Evolutionary conservation across 495 filamentous ascomycete genomes (phyloP).

Genomic region (Evernia prunastri): DNA sequence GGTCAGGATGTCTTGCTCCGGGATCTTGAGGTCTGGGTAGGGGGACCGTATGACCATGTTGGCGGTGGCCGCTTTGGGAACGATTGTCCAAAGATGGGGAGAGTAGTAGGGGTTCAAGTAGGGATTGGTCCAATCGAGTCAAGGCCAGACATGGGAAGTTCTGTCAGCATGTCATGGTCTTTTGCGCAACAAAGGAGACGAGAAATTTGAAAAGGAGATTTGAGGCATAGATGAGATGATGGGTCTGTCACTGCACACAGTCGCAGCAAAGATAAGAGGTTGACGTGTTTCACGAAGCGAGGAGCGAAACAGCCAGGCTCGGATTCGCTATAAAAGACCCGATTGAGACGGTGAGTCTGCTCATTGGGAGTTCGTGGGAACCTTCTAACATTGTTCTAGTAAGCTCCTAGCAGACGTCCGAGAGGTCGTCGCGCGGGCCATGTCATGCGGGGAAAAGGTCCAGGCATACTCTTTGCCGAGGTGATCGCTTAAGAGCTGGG

Average conservation of each 20-base stretch:
- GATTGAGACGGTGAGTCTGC: background rate
- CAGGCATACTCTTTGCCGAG: background rate
- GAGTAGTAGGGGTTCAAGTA: too few species aligned
- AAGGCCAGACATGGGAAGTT: background rate
- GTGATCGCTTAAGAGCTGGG: background rate
- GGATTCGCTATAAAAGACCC: background rate
- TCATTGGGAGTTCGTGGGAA: background rate
- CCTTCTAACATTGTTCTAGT: background rate
- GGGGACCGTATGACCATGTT: conserved; percentile 27
- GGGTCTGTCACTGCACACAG: background rate
- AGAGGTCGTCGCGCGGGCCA: background rate
- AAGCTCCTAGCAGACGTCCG: background rate
- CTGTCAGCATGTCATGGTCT: background rate
- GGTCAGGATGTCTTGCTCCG: conserved; percentile 59
- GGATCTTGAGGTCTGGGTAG: conserved; percentile 54
- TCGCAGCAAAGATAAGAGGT: background rate
- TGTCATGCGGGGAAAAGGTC: background rate
- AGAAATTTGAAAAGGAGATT: background rate
- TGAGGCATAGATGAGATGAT: background rate
- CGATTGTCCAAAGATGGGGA: background rate
- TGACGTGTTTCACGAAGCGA: conserved; percentile 1
- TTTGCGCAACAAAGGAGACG: background rate
- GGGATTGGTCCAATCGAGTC: background rate
- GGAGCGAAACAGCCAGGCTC: background rate
- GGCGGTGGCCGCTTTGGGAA: background rate